Conservation (phyloP, 192 early-diverging fungal species). For the Ambispora gerdemannii region DNA sequence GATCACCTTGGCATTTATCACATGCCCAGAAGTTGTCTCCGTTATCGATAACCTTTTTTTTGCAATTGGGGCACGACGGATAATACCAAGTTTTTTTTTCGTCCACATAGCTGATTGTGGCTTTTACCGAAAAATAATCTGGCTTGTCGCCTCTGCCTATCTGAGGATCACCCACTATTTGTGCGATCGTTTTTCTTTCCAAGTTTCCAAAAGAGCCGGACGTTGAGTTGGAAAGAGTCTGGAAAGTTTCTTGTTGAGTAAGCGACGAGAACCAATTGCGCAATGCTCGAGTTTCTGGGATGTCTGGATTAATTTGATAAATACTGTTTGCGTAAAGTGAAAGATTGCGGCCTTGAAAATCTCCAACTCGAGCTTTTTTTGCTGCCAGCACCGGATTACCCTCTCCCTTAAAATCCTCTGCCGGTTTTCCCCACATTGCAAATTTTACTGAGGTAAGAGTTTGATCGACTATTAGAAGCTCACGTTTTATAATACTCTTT, state of each 20-base stretch:
- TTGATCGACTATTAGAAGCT: conserved; percentile 77
- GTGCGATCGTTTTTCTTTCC: conserved; percentile 58
- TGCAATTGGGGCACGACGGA: conserved; percentile 75
- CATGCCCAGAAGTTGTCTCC: conserved; percentile 73
- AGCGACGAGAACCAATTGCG: conserved; percentile 64
- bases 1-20: conserved; percentile 66
- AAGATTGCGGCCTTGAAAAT: conserved; percentile 75
- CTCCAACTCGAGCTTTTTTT: conserved; percentile 82
- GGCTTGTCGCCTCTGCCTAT: conserved; percentile 67
- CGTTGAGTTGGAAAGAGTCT: not conserved
- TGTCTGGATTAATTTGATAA: conserved; percentile 68
- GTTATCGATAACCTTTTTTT: conserved; percentile 82
- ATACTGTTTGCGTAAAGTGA: conserved; percentile 44
- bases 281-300: conserved; percentile 68
- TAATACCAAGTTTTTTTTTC: conserved; percentile 64
- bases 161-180: conserved; percentile 65
- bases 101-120: conserved; percentile 72
- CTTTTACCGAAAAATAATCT: conserved; percentile 74
- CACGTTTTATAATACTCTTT: conserved; percentile 68
- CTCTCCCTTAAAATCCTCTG: conserved; percentile 59
- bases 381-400: conserved; percentile 67
- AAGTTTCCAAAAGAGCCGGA: no score
- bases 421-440: conserved; percentile 85
- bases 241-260: conserved; percentile 30
- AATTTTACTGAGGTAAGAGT: conserved; percentile 63